Conservation (phyloP, 805 yeast genomes). For the Kazachstania bromeliacearum region DNA sequence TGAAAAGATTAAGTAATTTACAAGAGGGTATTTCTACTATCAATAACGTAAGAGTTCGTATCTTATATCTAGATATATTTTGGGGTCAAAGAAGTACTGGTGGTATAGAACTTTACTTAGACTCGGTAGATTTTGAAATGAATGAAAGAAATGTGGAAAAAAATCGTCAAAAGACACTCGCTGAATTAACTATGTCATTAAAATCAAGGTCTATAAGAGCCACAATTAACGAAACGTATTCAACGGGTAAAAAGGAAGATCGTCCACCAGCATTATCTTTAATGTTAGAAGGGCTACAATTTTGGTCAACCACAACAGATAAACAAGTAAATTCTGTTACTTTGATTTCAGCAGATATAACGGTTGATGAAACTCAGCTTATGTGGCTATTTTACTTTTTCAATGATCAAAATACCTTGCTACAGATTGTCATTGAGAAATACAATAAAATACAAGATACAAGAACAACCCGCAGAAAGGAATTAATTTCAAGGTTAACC, state of each 20-base stretch:
- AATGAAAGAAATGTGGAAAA: conserved; percentile 12
- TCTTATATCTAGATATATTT: conserved; percentile 14
- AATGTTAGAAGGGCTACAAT: conserved; percentile 21
- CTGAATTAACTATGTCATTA: conserved; percentile 12
- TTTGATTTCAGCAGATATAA: conserved; percentile 24
- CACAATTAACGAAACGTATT: conserved; percentile 9
- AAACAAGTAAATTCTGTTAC: conserved; percentile 21
- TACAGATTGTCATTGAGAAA: conserved; percentile 7
- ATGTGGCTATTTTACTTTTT: conserved; percentile 27
- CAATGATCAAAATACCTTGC: conserved; percentile 6
- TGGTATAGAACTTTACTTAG: conserved; percentile 17
- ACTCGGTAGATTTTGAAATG: conserved; percentile 18
- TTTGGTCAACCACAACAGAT: conserved; percentile 20
- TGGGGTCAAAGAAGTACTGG: conserved; percentile 14
- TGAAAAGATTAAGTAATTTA: conserved; percentile 35
- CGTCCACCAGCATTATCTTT: conserved; percentile 23
- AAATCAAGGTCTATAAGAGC: conserved; percentile 16
- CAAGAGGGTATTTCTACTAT: conserved; percentile 10
- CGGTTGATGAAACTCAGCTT: conserved; percentile 28
- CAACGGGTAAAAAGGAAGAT: conserved; percentile 8
- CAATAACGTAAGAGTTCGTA: conserved; percentile 12
- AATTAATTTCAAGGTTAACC: conserved; percentile 36
- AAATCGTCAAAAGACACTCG: conserved; percentile 9
- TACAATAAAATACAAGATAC: conserved; percentile 6
- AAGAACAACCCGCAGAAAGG: conserved; percentile 19